A percentile compares a stretch with the other conserved stretches of the same genome.
These are phyloP conservation scores for Saccharomyces hybrid DNA, from an alignment of 1,139 yeast species.

Conservation along the genomic window DNA sequence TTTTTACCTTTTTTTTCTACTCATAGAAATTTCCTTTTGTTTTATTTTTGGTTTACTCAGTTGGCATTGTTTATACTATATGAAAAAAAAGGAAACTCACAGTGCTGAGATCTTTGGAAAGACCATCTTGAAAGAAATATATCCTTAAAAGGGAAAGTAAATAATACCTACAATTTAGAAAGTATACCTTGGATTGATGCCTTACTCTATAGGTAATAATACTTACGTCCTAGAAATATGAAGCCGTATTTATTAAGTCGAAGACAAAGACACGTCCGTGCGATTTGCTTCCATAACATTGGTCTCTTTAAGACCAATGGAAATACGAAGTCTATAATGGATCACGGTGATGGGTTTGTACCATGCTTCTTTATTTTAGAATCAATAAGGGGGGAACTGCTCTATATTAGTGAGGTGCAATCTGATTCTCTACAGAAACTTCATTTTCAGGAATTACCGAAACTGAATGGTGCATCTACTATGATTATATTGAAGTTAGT, in stretches of 20 bases:
- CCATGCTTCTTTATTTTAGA: conserved; percentile 22
- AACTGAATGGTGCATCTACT: conserved; percentile 8
- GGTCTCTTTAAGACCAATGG: conserved; percentile 6
- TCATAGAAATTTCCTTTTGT: neutral
- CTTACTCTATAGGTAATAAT: neutral
- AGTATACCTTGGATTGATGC: neutral
- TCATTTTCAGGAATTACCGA: conserved; percentile 24
- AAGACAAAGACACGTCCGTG: conserved; percentile 25
- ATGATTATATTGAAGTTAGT: conserved; percentile 17
- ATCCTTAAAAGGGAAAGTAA: neutral
- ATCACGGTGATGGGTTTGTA: conserved; percentile 5
- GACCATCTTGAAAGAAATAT: neutral
- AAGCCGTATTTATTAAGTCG: conserved; percentile 12
- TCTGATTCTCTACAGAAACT: conserved; percentile 11
- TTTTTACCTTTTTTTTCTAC: neutral
- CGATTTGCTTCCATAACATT: conserved; percentile 18
- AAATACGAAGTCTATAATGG: neutral
- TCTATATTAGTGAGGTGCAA: conserved; percentile 28
- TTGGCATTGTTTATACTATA: neutral
- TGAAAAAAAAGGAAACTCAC: neutral
- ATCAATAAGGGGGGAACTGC: conserved; percentile 12
- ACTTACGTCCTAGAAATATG: neutral
- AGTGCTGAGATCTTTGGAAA: neutral
- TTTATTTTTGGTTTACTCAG: neutral
- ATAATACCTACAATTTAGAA: neutral